phyloP scores from a whole-genome alignment of 805 yeast species.

The Candida coquimbonensis region DNA sequence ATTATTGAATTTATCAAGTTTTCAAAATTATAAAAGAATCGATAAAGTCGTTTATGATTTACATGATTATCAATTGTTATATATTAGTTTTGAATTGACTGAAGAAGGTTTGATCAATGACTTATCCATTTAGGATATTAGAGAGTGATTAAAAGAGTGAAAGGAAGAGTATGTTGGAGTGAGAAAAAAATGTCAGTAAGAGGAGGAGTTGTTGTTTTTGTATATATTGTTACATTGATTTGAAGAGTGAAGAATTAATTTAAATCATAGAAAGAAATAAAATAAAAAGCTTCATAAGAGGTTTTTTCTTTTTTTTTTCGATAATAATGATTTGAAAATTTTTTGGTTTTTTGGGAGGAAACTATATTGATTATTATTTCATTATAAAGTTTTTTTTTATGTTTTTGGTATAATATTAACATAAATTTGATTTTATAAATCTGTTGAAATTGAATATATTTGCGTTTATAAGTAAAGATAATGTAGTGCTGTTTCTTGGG shows the following conservation, averaged over 20 bases:
- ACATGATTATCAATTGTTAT: constrained; percentile 65
- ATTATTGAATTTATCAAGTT: constrained; percentile 26
- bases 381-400: constrained; percentile 16
- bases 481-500: background rate
- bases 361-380: constrained; percentile 8
- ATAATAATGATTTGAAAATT: constrained; percentile 9
- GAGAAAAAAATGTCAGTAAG: too few relatives aligned
- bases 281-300: constrained; percentile 8
- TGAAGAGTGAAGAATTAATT: background rate
- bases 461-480: background rate
- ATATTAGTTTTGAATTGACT: constrained; percentile 51
- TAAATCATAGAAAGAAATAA: constrained; percentile 10
- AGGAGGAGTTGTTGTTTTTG: background rate
- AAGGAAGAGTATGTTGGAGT: too few relatives aligned
- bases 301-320: constrained; percentile 16
- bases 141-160: too few relatives aligned
- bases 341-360: background rate
- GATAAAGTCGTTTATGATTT: constrained; percentile 72
- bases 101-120: constrained; percentile 17
- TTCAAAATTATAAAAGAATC: constrained; percentile 48
- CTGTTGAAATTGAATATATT: too few relatives aligned
- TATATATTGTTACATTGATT: background rate
- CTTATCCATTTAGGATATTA: constrained; percentile 1
- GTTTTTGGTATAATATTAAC: constrained; percentile 6
- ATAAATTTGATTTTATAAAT: background rate